Evolutionary conservation across 495 filamentous ascomycete genomes (phyloP).

Genomic region (Aspergillus kassunensis): DNA sequence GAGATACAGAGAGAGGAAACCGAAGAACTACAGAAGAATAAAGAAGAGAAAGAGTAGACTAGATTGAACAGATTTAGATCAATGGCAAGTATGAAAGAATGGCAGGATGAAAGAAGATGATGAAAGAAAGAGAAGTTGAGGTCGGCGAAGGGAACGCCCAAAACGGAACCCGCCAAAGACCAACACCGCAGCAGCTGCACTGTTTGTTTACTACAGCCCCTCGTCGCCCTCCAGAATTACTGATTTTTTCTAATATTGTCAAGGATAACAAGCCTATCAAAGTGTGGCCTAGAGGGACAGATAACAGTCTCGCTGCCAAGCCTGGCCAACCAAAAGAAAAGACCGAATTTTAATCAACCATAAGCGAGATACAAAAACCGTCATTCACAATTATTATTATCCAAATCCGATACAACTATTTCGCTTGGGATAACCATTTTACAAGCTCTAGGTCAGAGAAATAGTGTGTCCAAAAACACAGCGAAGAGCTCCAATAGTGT

Average conservation of each 20-base stretch:
- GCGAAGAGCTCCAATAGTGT: too few relatives aligned
- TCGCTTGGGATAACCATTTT: too few relatives aligned
- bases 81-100: conserved; percentile 3
- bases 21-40: neutral
- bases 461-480: too few relatives aligned
- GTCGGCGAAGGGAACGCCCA: neutral
- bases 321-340: too few relatives aligned
- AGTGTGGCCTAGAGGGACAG: too few relatives aligned
- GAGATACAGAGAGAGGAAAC: neutral
- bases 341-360: too few relatives aligned
- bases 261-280: too few relatives aligned
- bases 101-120: conserved; percentile 3
- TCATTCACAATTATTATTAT: too few relatives aligned
- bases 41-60: neutral
- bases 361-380: too few relatives aligned
- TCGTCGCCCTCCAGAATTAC: neutral
- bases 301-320: too few relatives aligned
- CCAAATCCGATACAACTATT: too few relatives aligned
- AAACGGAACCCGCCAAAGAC: conserved; percentile 21
- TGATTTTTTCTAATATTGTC: neutral
- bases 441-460: too few relatives aligned
- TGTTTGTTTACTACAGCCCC: neutral
- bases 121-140: neutral
- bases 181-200: conserved; percentile 17
- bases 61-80: neutral